Conservation (phyloP, 257 asterid genomes). For the Asclepias syriaca region DNA sequence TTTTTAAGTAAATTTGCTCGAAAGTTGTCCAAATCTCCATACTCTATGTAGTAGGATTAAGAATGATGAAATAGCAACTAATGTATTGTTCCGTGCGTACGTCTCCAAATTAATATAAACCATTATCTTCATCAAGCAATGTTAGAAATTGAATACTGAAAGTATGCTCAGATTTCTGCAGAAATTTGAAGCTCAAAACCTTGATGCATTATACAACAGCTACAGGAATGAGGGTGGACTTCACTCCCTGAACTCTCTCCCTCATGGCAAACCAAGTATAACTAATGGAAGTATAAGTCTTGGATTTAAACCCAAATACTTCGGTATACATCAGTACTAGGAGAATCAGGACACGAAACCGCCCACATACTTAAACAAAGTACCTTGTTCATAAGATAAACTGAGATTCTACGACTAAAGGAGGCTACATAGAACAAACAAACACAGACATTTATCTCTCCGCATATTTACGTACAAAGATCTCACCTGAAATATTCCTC, state of each 20-base stretch:
- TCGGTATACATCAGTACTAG: not conserved
- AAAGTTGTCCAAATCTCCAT: not conserved
- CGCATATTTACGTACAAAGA: slow-evolving; percentile 22
- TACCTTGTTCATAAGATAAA: not conserved
- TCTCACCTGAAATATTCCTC: slow-evolving; percentile 61
- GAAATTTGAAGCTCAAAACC: not conserved
- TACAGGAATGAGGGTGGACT: not conserved
- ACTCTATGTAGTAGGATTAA: not conserved
- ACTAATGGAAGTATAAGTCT: not conserved
- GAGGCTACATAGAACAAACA: slow-evolving; percentile 10
- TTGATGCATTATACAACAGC: not conserved
- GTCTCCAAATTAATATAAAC: not conserved
- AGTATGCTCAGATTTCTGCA: not conserved
- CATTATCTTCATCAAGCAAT: not conserved
- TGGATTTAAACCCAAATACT: not conserved
- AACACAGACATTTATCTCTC: slow-evolving; percentile 18
- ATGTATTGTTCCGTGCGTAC: not conserved
- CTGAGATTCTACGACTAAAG: not conserved
- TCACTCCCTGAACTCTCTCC: not conserved
- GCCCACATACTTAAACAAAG: not conserved
- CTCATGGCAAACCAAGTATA: not conserved
- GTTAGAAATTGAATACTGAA: not conserved
- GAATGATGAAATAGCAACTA: not conserved
- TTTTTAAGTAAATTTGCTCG: slow-evolving; percentile 1
- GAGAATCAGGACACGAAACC: not conserved